Conservation (phyloP, 2,329 filamentous ascomycete genomes). For the Calonectria hongkongensis region DNA sequence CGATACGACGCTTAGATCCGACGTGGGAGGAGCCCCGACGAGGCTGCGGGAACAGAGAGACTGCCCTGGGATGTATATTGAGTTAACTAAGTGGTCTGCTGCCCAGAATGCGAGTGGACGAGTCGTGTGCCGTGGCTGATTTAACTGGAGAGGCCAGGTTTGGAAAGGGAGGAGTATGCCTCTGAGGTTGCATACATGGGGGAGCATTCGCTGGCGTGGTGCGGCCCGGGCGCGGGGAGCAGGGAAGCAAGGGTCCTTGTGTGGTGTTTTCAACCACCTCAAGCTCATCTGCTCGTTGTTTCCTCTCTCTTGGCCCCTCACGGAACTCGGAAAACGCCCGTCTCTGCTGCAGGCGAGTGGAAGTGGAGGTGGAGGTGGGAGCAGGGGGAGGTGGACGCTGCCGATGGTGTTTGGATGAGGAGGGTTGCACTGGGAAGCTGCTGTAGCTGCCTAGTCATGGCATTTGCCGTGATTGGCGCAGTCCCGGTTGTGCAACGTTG, state of each 20-base stretch:
- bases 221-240: constrained; percentile 29
- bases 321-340: constrained; percentile 31
- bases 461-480: constrained; percentile 23
- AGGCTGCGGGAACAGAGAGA: constrained; percentile 6
- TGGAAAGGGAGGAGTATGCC: constrained; percentile 3
- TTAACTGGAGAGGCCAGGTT: constrained; percentile 26
- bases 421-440: neutral
- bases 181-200: constrained; percentile 22
- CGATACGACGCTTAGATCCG: constrained; percentile 34
- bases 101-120: neutral
- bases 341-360: constrained; percentile 19
- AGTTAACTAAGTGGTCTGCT: constrained; percentile 23
- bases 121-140: constrained; percentile 16
- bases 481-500: constrained; percentile 1
- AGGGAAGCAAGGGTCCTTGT: constrained; percentile 15
- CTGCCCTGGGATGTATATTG: constrained; percentile 22
- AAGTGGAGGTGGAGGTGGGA: constrained; percentile 22
- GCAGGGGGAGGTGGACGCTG: constrained; percentile 4
- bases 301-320: constrained; percentile 5
- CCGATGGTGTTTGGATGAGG: constrained; percentile 1
- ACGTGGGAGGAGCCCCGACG: constrained; percentile 10
- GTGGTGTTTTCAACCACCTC: constrained; percentile 8
- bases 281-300: constrained; percentile 11
- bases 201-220: constrained; percentile 20
- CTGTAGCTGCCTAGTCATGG: constrained; percentile 1